Evolutionary conservation across 805 yeast genomes (phyloP), one percentile per base, ranked within the genome.

Genomic region (Wickerhamomyces xylosicus): DNA sequence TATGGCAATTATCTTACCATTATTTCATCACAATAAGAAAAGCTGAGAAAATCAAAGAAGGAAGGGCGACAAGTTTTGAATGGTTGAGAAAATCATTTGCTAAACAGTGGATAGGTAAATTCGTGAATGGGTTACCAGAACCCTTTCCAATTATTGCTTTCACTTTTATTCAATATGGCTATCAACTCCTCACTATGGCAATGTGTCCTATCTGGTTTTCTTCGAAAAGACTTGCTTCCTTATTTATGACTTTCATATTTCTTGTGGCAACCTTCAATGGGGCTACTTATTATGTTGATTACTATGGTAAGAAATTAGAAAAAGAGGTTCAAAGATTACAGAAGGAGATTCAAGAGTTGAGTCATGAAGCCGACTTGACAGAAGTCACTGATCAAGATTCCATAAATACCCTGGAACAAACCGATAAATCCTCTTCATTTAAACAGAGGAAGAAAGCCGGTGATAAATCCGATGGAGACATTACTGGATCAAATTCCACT

Each of bases 1-100:
- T 83, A 9, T 90, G 98, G 98, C 98, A 92, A 63, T 72, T 79
- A 1, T 58, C 77, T 10, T 90, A 90, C 59, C 97, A 89, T 59
- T 86, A 85, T 59, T 90, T 90, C 61, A 90, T 90, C 52, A 89
- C 97, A 1, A 73, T 89, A 42, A 74, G 75, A 38, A 69, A 78
- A 38, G 79, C 85, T 28, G 84, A 82, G 38, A 77, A 87, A 63
- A 90, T 90, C 47, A 78, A 78, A 54, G 76, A 82, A 4, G 97
- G 97, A 0, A 72, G 82, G 46, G 83, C 79, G 18, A 90, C 97
- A 0, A 83, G 95, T 13, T 90, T 90, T 58, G 86, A 85, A 42
- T 85, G 79, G 65, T 67, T 90, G 51, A 76, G 94, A 42, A 75
- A 77, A 56, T 67, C 85, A 37, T 79, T 85, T 59, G 68, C 78